Evolutionary conservation across 108 stramenopile species (phyloP), one percentile per base, ranked within the genome.

Genomic region (Cyclotella cryptica): DNA sequence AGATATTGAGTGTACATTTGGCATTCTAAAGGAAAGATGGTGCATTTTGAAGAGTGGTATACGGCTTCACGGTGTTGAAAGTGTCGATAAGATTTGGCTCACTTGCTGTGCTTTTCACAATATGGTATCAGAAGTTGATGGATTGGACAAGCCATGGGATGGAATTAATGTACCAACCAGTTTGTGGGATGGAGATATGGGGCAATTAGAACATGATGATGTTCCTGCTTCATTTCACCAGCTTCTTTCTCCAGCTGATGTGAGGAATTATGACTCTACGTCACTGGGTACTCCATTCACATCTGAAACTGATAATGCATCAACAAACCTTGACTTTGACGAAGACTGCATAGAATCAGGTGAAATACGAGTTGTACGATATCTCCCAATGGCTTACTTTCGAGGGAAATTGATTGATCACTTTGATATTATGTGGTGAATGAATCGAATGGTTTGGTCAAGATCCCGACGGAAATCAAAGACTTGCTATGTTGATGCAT

Each of bases 71-170:
- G 17, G 39, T 11, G 55, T 52, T 39, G 71, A 72, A 5, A 18
- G 43, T 53, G 46, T 57, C 55, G 84, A 79, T 39, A 29, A 58
- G 11, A 57, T 81, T 22, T 85, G 66, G 59, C n/a, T 21, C 15
- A 77, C 79, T 10, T 85, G 84, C 35, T 85, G 84, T 74, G 75
- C 76, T 18, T 62, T 85, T 8, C 84, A 85, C 53, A 85, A 85
- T 44, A 69, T 80, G 70, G 66, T 81, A 17, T 70, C 77, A 11
- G 84, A 85, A 22, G 28, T 60, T 61, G 84, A 85, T 71, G 84
- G 84, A 14, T 57, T 79, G 28, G 70, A 85, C 57, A n/a, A 64
- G 29, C 42, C 35, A 18, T 63, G 73, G 71, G 47, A 72, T 70
- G 69, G 62, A 8, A 28, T 74, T 60, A 30, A 13, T 9, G 22